phyloP scores from a whole-genome alignment of 2,329 filamentous ascomycete genomes.

The Ophiostoma novo-ulmi region DNA sequence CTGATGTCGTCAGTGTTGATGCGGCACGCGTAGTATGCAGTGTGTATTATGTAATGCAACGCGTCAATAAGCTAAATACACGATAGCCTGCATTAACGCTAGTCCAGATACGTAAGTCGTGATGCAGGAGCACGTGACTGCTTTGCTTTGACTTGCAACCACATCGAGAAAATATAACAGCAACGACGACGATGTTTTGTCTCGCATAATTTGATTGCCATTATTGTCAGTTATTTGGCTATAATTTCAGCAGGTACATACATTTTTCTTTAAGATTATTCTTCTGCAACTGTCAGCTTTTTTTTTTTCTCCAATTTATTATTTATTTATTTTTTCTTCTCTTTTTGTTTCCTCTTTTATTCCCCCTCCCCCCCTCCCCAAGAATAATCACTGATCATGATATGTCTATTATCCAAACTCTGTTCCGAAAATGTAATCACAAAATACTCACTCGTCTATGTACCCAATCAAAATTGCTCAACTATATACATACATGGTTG shows the following conservation, averaged over 20 bases:
- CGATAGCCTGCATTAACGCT: neutral
- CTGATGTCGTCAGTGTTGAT: constrained; percentile 4
- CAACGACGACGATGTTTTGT: neutral
- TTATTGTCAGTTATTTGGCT: neutral
- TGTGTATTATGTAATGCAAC: neutral
- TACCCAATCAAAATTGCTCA: no score
- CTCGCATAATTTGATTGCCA: neutral
- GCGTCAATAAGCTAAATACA: neutral
- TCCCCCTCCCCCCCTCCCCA: no score
- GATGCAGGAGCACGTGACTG: neutral
- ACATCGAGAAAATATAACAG: neutral
- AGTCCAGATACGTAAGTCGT: neutral
- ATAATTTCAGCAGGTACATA: neutral
- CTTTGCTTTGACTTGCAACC: neutral
- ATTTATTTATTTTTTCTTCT: neutral
- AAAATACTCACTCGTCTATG: no score
- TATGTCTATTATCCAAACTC: no score
- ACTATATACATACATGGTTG: no score
- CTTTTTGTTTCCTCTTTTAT: no score
- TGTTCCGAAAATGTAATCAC: no score
- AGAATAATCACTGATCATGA: no score
- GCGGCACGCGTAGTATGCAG: neutral
- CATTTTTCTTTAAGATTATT: no score
- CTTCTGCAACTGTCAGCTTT: no score
- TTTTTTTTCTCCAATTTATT: no score